Evolutionary conservation across 768 basidiomycete species (phyloP), one percentile per base, ranked within the genome.

Genomic region (Heimioporus sp.): DNA sequence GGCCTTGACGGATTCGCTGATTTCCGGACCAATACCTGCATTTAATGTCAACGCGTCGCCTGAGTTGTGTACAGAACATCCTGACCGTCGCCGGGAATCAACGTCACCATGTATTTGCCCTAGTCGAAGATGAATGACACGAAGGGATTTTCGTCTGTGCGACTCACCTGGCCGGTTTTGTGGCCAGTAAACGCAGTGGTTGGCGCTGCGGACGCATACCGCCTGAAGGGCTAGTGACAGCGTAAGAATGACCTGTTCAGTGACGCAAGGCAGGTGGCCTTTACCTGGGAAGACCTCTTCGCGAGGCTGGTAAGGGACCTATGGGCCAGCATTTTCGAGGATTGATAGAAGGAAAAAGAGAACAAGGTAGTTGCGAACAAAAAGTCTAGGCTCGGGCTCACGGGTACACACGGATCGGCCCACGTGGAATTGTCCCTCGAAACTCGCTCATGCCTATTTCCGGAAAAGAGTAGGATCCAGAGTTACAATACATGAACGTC

Each of bases 21-120:
- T 98, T 78, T 99, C 97, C 35, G 97, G 95, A 41, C 97, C 97
- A 76, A 99, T 99, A 69, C 96, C 95, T 95, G 62, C 17, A 15
- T 17, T 30, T 53, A 52, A 59, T 43, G 57, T 65, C 56, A 65
- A 48, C 38, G 16, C 35, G 49, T 35, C 39, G 46, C 50, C 35
- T 38, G 42, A 24, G 32, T 48, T 34, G 52, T 48, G 42, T 49
- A 43, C 34, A 54, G 28, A 13, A 65, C 6, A 36, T 24, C 32
- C 67, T 67, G 52, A 95, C 95, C 95, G 68, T 98, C 96, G 68
- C 96, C 96, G 31, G 96, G 93, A 71, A 98, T 93, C 54, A 98
- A 77, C 39, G 97, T 98, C 51, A 98, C 95, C 32, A 87, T 85
- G 75, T 96, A 97, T 78, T 96, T 97, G 52, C 95, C 95, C 95